A percentile compares a stretch with the other conserved stretches of the same genome.
Conservation (phyloP, 192 early-diverging fungal genomes). For the Backusella sp. region DNA sequence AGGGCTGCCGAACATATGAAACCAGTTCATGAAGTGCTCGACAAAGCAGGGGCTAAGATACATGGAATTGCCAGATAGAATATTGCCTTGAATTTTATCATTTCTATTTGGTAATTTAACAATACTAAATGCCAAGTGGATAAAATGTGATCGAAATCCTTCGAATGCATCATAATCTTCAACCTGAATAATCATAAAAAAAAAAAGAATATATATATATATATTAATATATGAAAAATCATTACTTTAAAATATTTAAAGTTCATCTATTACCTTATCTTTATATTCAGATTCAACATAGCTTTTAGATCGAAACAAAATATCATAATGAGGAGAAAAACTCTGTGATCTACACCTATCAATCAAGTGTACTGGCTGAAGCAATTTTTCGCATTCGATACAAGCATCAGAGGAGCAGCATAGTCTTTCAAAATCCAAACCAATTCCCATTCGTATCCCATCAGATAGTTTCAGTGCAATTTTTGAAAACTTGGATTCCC, state of each 20-base stretch:
- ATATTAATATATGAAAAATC: background rate
- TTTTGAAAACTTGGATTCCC: conserved; percentile 18
- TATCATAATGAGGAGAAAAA: conserved; percentile 38
- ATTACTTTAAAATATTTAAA: background rate
- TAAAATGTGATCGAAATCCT: conserved; percentile 38
- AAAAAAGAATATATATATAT: background rate
- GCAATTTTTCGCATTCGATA: background rate
- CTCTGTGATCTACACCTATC: conserved; percentile 13
- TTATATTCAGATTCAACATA: conserved; percentile 6
- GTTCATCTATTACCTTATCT: conserved; percentile 9
- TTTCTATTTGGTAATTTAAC: conserved; percentile 5
- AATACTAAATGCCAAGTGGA: conserved; percentile 39
- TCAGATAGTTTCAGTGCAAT: conserved; percentile 26
- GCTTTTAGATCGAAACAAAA: conserved; percentile 26
- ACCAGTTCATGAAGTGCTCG: conserved; percentile 29
- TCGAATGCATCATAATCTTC: conserved; percentile 36
- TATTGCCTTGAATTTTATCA: background rate
- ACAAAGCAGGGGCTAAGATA: conserved; percentile 33
- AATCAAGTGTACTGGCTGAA: background rate
- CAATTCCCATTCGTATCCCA: conserved; percentile 37
- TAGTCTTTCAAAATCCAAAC: conserved; percentile 33
- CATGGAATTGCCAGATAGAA: conserved; percentile 25
- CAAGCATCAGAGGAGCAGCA: background rate
- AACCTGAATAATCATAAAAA: background rate
- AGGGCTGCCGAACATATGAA: conserved; percentile 25